phyloP scores from a whole-genome alignment of 129 eudicot genomes.

The Artemisia argyi region DNA sequence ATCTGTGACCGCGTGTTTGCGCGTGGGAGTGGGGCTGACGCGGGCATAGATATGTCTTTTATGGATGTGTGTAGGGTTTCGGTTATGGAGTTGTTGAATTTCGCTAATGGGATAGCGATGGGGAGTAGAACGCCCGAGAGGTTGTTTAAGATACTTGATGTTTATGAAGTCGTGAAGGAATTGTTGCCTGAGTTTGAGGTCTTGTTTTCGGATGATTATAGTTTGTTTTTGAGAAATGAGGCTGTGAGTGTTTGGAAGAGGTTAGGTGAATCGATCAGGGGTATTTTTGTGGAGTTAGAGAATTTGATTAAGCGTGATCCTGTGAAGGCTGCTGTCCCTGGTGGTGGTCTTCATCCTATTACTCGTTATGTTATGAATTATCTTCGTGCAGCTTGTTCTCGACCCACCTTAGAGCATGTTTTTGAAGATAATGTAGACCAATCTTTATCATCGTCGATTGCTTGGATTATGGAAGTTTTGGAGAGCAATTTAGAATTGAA shows the following conservation, averaged over 20 bases:
- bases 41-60: slow-evolving; percentile 57
- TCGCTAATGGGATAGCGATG: slow-evolving; percentile 86
- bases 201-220: slow-evolving; percentile 76
- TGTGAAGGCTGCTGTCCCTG: slow-evolving; percentile 74
- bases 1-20: slow-evolving; percentile 91
- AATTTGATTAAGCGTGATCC: slow-evolving; percentile 92
- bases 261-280: slow-evolving; percentile 79
- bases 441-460: slow-evolving; percentile 37
- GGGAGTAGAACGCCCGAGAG: slow-evolving; percentile 94
- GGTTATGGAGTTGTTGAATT: slow-evolving; percentile 70
- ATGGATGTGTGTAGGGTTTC: slow-evolving; percentile 91
- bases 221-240: slow-evolving; percentile 65
- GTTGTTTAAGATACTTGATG: slow-evolving; percentile 77
- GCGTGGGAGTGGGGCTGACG: slow-evolving; percentile 35
- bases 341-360: slow-evolving; percentile 95
- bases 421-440: slow-evolving; percentile 58
- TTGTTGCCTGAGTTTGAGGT: slow-evolving; percentile 79
- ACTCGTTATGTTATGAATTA: slow-evolving; percentile 97
- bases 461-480: slow-evolving; percentile 89
- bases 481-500: slow-evolving; percentile 88
- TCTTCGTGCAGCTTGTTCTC: slow-evolving; percentile 82
- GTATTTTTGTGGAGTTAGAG: slow-evolving; percentile 87
- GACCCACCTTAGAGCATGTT: slow-evolving; percentile 66
- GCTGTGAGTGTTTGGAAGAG: slow-evolving; percentile 75
- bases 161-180: slow-evolving; percentile 75